Conservation (phyloP, 352 stramenopile genomes). For the Thraustotheca clavata region DNA sequence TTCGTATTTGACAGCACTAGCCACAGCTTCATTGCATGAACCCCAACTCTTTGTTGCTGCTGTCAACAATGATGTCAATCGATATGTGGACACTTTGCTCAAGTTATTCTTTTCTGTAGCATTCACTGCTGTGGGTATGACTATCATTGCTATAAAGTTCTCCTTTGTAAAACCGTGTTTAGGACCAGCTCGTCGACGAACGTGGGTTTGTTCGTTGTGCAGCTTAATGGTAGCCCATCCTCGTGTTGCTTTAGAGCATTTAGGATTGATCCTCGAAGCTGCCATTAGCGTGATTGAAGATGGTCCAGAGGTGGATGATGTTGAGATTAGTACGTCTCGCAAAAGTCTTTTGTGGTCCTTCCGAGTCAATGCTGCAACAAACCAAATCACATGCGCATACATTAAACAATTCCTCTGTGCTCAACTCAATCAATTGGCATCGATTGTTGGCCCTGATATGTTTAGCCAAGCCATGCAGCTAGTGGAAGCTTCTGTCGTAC, state of each 20-base stretch:
- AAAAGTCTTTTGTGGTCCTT: slow-evolving; percentile 3
- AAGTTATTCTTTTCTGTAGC: slow-evolving; percentile 63
- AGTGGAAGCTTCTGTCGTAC: slow-evolving; percentile 2
- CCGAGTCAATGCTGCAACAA: neutral
- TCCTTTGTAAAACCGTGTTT: neutral
- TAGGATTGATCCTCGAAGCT: slow-evolving; percentile 59
- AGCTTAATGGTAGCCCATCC: slow-evolving; percentile 28
- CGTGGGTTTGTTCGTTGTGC: slow-evolving; percentile 54
- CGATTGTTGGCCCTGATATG: neutral
- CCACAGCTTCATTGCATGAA: slow-evolving; percentile 27
- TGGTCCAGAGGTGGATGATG: slow-evolving; percentile 8
- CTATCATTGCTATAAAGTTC: neutral
- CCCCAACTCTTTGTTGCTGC: slow-evolving; percentile 39
- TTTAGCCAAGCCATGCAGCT: slow-evolving; percentile 13
- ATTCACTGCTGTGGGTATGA: slow-evolving; percentile 36
- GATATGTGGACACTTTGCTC: slow-evolving; percentile 54
- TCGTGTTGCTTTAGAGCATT: slow-evolving; percentile 35
- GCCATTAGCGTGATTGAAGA: slow-evolving; percentile 60
- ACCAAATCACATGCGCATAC: neutral
- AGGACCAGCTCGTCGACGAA: slow-evolving; percentile 41
- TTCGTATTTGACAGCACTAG: slow-evolving; percentile 13
- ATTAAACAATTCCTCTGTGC: slow-evolving; percentile 20
- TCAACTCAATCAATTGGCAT: slow-evolving; percentile 11
- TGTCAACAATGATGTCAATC: slow-evolving; percentile 25
- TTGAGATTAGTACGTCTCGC: neutral